Evolutionary conservation across 805 yeast species (phyloP).

Genomic region (Cyberlindnera euphorbiiphila): DNA sequence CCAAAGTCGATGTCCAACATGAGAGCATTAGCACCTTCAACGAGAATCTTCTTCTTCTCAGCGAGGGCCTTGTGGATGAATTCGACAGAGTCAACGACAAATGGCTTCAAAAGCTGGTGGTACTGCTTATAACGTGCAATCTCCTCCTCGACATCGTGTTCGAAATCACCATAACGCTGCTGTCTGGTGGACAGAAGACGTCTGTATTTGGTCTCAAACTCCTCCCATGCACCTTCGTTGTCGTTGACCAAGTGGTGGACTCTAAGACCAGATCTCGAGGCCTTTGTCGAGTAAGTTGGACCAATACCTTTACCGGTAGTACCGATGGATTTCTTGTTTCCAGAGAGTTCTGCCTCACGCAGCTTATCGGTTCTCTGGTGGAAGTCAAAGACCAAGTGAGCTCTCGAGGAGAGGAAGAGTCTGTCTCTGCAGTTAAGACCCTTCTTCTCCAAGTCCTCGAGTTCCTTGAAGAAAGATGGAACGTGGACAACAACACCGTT

Average conservation of each 20-base stretch:
- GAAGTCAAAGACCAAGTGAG: constrained; percentile 95
- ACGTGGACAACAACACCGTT: constrained; percentile 95
- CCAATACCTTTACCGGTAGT: constrained; percentile 99
- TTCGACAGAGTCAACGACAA: constrained; percentile 88
- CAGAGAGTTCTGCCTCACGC: constrained; percentile 81
- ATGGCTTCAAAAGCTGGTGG: constrained; percentile 75
- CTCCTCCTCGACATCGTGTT: constrained; percentile 79
- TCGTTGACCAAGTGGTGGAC: constrained; percentile 92
- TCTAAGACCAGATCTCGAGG: constrained; percentile 93
- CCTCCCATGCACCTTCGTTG: constrained; percentile 90
- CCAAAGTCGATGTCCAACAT: constrained; percentile 98
- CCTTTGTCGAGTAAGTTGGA: constrained; percentile 96
- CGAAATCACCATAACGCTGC: constrained; percentile 91
- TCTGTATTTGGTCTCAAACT: constrained; percentile 72
- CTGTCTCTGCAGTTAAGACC: constrained; percentile 66
- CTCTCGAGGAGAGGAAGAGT: constrained; percentile 85
- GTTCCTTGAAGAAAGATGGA: constrained; percentile 88
- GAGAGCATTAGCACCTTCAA: constrained; percentile 97
- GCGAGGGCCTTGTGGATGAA: constrained; percentile 76
- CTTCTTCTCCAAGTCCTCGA: constrained; percentile 73
- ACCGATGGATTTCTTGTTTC: constrained; percentile 79
- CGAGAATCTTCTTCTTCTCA: constrained; percentile 77
- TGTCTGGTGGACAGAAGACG: constrained; percentile 77
- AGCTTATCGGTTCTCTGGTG: constrained; percentile 96
- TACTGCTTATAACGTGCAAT: constrained; percentile 70